Evolutionary conservation across 371 early-diverging fungal genomes (phyloP), one percentile per base, ranked within the genome.

Genomic region (Mucor saturninus): DNA sequence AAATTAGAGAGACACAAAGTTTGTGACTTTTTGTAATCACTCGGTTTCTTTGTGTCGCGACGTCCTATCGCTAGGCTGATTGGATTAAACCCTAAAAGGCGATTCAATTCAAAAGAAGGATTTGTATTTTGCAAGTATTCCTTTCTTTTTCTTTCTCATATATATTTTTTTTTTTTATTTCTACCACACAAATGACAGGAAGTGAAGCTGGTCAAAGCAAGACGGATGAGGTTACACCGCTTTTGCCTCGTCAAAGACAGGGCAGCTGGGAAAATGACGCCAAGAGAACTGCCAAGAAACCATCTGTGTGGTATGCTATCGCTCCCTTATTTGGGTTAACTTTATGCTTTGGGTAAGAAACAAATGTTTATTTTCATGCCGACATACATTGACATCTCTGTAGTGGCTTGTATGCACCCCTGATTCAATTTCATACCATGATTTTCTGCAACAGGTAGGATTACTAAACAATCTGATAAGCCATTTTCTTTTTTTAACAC

Each of bases 391-490:
- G 6, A n/a, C 3, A 13, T 2, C 29, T 54, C 30, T n/a, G 13
- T 59, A 78, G 76, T 46, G 63, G 66, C 21, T 43, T 71, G 10
- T 38, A 69, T 28, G 75, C 81, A 37, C 73, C 76, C 15, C 55
- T 62, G 49, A 32, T 73, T 8, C 66, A 80, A 59, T 68, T 71
- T 11, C 68, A 68, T 26, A 76, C 74, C 8, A 48, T 76, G 43
- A 60, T 79, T 1, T 74, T 71, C 30, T 79, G 80, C 48, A 54
- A 72, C 49, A 71, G 59, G 80, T 76, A 73, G 48, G 61, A 46
- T 21, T 21, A 45, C 6, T 2, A 46, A 14, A 43, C 14, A 43
- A 46, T 46, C 46, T 46, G 46, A 46, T 46, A 46, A 38, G 32
- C 45, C 11, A 26, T 37, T 39, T 50, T 50, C 3, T 37, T 26